Evolutionary conservation across 371 early-diverging fungal genomes (phyloP).

Genomic region (Mucor lusitanicus): DNA sequence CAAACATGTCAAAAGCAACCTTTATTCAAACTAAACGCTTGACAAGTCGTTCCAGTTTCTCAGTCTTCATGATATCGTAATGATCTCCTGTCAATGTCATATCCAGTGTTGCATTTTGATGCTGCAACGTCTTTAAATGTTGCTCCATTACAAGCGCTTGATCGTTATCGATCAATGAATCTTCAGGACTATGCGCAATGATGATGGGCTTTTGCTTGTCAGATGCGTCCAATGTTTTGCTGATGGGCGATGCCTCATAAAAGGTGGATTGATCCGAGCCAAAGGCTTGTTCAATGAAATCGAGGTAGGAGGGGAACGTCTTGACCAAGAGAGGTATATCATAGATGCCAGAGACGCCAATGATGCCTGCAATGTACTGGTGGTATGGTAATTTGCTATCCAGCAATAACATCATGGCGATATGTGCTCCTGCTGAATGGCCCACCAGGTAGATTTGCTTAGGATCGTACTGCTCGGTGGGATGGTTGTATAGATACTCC

Average conservation of each 20-base stretch:
- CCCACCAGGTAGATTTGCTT: constrained; percentile 65
- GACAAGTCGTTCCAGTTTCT: background rate
- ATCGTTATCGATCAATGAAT: constrained; percentile 63
- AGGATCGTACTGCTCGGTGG: constrained; percentile 33
- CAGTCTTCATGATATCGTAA: constrained; percentile 56
- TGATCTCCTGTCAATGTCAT: constrained; percentile 57
- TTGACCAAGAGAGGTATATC: constrained; percentile 65
- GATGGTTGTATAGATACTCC: constrained; percentile 35
- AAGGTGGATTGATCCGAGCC: constrained; percentile 28
- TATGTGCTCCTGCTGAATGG: constrained; percentile 86
- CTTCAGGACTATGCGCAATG: constrained; percentile 68
- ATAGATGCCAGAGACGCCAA: constrained; percentile 84
- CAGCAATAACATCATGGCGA: constrained; percentile 63
- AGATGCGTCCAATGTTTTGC: constrained; percentile 3
- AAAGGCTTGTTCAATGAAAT: constrained; percentile 75
- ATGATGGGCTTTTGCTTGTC: constrained; percentile 45
- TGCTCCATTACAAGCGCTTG: constrained; percentile 60
- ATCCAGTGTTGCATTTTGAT: constrained; percentile 33
- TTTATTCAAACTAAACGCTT: background rate
- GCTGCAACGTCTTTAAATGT: constrained; percentile 36
- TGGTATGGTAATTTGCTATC: constrained; percentile 32
- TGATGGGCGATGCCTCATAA: constrained; percentile 52
- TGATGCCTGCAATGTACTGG: constrained; percentile 35
- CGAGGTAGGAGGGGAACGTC: constrained; percentile 67
- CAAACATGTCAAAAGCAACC: background rate